Evolutionary conservation across 2,329 filamentous ascomycete genomes (phyloP), one percentile per base, ranked within the genome.

Genomic region (Penicillium aurantiogriseum): DNA sequence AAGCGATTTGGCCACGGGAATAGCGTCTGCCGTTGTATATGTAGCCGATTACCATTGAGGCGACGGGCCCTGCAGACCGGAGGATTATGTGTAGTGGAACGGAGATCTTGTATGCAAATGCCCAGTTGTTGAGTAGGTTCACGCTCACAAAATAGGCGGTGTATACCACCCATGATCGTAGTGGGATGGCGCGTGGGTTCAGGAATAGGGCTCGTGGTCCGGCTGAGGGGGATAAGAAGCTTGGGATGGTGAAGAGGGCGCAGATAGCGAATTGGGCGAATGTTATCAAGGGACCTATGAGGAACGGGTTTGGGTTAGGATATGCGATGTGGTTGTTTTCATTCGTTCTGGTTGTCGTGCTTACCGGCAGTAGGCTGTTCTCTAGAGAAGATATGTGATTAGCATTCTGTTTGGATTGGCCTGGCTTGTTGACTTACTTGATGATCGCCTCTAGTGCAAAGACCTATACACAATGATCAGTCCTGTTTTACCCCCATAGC

Each of bases 71-170:
- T 49, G 93, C 96, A 48, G 92, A 97, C 52, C 94, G 86, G 31
- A 99, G 81, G 64, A 99, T 97, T 67, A 99, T 99, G 71, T 99
- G 94, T 48, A 99, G 87, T 1, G 94, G 94, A 0, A 99, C 91
- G 7, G 92, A 96, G 56, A 99, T 97, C 67, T 92, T 88, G 77
- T 97, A 99, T 61, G 91, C 92, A 74, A 99, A 99, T 7, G 93
- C 94, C 80, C 93, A 93, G 69, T 99, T 99, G 77, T 99, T 99
- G 70, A 99, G 79, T 57, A 97, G 86, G 69, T 97, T 99, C 76
- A 99, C 94, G 61, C 85, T 84, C 73, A 96, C 94, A 77, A 97
- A 97, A 66, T 97, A 84, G 4, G 89, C 79, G 42, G 96, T 96
- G 71, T 96, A 97, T 69, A 93, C 81, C 49, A 90, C 71, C 92